These are phyloP conservation scores for Hordeum vulgare DNA, from an alignment of 176 grass and related monocot species.

Conservation along the genomic window MorexV3_pseudomolecules_assembly NC_058523.1:528029835-528030334, in stretches of 20 bases:
- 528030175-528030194: not conserved
- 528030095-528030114: not conserved
- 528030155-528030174: not conserved
- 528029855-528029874: too few species aligned
- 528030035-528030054: not conserved
- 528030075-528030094: not conserved
- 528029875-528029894: too few species aligned
- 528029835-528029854: too few species aligned
- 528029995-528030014: too few species aligned
- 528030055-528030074: not conserved
- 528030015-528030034: too few species aligned
- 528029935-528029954: too few species aligned
- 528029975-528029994: too few species aligned
- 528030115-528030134: not conserved
- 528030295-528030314: accelerated
- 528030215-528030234: not conserved
- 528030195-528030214: not conserved
- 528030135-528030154: not conserved
- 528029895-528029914: too few species aligned
- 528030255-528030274: not conserved
- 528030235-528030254: not conserved
- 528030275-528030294: too few species aligned
- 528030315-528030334: too few species aligned
- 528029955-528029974: too few species aligned
- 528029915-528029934: too few species aligned